Evolutionary conservation across 1,284 basidiomycete genomes (phyloP), one percentile per base, ranked within the genome.

Genomic region (Afroboletus lepidellus): DNA sequence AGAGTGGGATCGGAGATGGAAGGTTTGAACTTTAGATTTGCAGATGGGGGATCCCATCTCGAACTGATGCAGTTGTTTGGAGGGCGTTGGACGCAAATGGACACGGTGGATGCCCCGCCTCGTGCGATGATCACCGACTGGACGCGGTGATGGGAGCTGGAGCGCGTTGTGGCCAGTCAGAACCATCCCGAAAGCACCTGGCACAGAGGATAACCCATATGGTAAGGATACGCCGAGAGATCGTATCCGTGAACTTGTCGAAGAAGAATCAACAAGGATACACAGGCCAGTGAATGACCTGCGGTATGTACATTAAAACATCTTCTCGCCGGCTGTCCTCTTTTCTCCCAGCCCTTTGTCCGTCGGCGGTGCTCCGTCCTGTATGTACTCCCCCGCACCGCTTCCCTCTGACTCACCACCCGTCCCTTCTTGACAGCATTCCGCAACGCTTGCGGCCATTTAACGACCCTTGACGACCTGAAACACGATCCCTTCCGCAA

Each of bases 391-490:
- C 27, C 50, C 51, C 36, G 41, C 49, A 21, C 45, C 5, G 32
- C 30, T 18, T 27, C 53, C 12, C 16, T 24, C 38, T 41, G 38
- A 36, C 43, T 18, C 34, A 51, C 46, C 36, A 38, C 39, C 18
- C 15, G 23, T 18, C 30, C 45, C 41, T 48, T 34, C n/a, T 39
- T 43, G 48, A 51, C 49, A 47, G 52, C 55, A 51, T 9, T 13
- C 24, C 20, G n/a, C 38, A 11, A 12, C 42, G 0, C 24, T 18
- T 8, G n/a, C 4, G 36, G 29, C 25, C 43, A 50, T 54, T 64
- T 68, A 54, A 69, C 67, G 64, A 68, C 62, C 58, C 58, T 55
- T 65, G 63, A 69, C 66, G 66, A 67, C 56, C 54, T 33, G 12
- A 30, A 37, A 23, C 37, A 56, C 66, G 62, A 54, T 48, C 34